Conservation (phyloP, 2,329 filamentous ascomycete genomes). For the Aspergillus pseudonomiae region DNA sequence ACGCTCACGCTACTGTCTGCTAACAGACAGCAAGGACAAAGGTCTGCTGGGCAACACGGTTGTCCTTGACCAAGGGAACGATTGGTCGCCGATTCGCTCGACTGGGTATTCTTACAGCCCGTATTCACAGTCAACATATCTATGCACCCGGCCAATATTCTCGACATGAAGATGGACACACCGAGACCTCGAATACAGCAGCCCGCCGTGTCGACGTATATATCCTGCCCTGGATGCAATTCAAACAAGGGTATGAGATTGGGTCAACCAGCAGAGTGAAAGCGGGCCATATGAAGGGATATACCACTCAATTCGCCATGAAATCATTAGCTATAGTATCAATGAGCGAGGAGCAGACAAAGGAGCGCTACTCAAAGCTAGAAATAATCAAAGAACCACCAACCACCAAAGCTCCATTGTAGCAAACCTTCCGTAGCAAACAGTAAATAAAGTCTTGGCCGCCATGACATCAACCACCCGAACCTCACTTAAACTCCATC, state of each 20-base stretch:
- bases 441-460: constrained; percentile 8
- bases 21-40: neutral
- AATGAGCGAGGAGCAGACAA: neutral
- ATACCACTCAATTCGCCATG: neutral
- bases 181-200: neutral
- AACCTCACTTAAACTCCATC: neutral
- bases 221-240: neutral
- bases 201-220: neutral
- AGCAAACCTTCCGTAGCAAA: neutral
- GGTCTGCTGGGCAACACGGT: neutral
- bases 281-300: neutral
- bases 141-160: neutral
- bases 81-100: neutral
- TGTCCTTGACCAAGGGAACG: neutral
- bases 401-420: neutral
- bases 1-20: neutral
- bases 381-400: neutral
- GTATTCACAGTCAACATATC: neutral
- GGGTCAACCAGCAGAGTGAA: neutral
- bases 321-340: neutral
- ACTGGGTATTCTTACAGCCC: neutral
- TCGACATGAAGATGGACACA: neutral
- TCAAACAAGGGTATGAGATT: neutral
- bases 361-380: neutral
- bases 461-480: constrained; percentile 20